Evolutionary conservation across 2,329 filamentous ascomycete genomes (phyloP).

Genomic region (Nigrospora oryzae): DNA sequence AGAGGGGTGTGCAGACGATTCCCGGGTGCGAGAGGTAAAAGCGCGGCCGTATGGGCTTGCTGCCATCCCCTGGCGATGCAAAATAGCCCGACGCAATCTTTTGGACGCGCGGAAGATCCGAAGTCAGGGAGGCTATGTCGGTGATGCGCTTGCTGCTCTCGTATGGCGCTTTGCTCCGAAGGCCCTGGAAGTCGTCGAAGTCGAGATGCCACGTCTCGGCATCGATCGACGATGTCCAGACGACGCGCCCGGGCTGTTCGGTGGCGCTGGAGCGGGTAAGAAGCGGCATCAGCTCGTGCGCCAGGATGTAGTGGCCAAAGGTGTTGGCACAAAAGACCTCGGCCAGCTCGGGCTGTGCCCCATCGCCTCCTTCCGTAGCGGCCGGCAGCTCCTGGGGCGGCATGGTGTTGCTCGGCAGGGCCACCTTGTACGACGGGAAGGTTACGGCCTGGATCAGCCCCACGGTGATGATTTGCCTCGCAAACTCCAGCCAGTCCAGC

Average conservation of each 20-base stretch:
- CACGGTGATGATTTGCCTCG: conserved; percentile 42
- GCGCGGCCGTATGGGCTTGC: conserved; percentile 37
- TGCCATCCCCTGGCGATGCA: conserved; percentile 16
- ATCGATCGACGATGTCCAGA: conserved; percentile 85
- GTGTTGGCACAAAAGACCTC: conserved; percentile 86
- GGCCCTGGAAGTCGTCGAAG: conserved; percentile 66
- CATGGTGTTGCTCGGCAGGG: conserved; percentile 37
- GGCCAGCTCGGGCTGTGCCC: conserved; percentile 55
- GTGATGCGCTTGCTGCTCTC: conserved; percentile 83
- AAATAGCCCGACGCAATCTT: conserved; percentile 52
- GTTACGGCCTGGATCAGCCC: conserved; percentile 62
- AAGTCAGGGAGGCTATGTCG: conserved; percentile 72
- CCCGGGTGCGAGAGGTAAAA: conserved; percentile 83
- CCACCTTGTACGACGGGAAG: conserved; percentile 70
- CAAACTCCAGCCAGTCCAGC: conserved; percentile 58
- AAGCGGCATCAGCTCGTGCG: conserved; percentile 70
- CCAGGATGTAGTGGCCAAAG: conserved; percentile 90
- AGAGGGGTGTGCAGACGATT: conserved; percentile 72
- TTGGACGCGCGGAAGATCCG: conserved; percentile 53
- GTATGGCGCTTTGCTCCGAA: conserved; percentile 59
- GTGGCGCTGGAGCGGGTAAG: conserved; percentile 41
- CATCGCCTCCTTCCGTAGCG: conserved; percentile 7
- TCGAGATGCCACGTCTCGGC: conserved; percentile 46
- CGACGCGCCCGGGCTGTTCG: conserved; percentile 53
- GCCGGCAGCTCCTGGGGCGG: conserved; percentile 24